A percentile compares a stretch with the other conserved stretches of the same genome.
These are phyloP conservation scores for Boletus tomentosulus DNA, from an alignment of 768 basidiomycete genomes.

Conservation along the genomic window DNA sequence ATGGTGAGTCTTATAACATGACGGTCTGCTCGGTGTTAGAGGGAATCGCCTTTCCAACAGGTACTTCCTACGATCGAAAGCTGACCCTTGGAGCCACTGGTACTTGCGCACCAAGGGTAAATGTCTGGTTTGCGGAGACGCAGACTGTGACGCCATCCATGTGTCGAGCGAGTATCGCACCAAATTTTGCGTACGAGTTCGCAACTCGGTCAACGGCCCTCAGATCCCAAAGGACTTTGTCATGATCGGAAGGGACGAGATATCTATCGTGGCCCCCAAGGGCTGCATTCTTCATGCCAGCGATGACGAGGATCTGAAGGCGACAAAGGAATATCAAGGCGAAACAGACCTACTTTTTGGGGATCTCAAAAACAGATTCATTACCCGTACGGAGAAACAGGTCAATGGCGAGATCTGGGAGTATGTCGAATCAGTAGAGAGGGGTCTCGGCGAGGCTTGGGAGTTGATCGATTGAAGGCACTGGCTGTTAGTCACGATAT, in stretches of 20 bases:
- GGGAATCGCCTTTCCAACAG: background rate
- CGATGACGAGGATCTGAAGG: background rate
- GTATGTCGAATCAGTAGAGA: background rate
- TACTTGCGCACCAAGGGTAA: background rate
- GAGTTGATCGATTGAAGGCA: background rate
- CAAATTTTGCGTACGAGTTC: background rate
- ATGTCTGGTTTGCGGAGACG: background rate
- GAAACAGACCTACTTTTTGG: background rate
- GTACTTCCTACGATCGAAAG: background rate
- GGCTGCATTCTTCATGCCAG: background rate
- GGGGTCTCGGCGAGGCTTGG: background rate
- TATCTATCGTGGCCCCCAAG: background rate
- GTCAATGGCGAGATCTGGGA: background rate
- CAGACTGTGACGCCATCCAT: background rate
- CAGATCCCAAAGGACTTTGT: background rate
- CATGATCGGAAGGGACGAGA: conserved; percentile 1
- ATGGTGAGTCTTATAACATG: background rate
- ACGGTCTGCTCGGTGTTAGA: background rate
- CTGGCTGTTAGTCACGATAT: background rate
- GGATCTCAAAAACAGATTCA: background rate
- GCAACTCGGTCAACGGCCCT: background rate
- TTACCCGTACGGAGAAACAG: background rate
- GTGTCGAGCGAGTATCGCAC: conserved; percentile 5
- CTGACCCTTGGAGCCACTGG: conserved; percentile 5
- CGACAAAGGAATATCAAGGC: background rate